Conservation (phyloP, 108 stramenopile species). For the Poteriospumella lacustris region DNA sequence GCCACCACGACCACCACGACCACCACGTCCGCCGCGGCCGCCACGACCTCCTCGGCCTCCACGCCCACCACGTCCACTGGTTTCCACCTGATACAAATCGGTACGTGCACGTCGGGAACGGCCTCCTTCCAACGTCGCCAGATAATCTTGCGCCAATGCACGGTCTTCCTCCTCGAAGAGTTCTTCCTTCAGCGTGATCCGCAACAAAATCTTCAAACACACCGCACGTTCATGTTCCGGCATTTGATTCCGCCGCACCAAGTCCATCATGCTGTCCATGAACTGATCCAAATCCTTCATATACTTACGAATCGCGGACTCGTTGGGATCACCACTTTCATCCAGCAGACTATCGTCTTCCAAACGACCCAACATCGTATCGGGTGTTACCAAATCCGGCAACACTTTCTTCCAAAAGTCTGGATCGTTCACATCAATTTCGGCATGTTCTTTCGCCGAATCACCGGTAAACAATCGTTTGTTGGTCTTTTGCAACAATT, state of each 20-base stretch:
- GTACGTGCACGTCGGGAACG: neutral
- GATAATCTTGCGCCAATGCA: neutral
- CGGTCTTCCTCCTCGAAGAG: constrained; percentile 11
- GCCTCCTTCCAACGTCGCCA: neutral
- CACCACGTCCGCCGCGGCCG: too few relatives aligned
- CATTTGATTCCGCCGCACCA: neutral
- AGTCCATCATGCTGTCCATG: constrained; percentile 25
- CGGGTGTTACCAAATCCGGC: constrained; percentile 83
- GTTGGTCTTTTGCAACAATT: constrained; percentile 70
- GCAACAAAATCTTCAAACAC: constrained; percentile 21
- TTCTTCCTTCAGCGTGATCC: constrained; percentile 17
- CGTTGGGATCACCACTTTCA: neutral
- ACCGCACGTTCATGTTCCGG: constrained; percentile 2
- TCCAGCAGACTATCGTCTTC: neutral
- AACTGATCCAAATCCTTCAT: constrained; percentile 21
- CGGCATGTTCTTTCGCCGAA: constrained; percentile 60
- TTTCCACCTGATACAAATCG: neutral
- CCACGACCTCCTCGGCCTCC: too few relatives aligned
- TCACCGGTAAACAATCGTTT: constrained; percentile 56
- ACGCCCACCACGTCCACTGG: too few relatives aligned
- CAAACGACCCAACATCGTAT: constrained; percentile 63
- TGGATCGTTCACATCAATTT: constrained; percentile 77
- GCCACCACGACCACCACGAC: too few relatives aligned
- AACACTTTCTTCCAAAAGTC: constrained; percentile 90
- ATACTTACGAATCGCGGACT: neutral